phyloP scores from a whole-genome alignment of 495 filamentous ascomycete species.

The Penicillium fimorum region DNA sequence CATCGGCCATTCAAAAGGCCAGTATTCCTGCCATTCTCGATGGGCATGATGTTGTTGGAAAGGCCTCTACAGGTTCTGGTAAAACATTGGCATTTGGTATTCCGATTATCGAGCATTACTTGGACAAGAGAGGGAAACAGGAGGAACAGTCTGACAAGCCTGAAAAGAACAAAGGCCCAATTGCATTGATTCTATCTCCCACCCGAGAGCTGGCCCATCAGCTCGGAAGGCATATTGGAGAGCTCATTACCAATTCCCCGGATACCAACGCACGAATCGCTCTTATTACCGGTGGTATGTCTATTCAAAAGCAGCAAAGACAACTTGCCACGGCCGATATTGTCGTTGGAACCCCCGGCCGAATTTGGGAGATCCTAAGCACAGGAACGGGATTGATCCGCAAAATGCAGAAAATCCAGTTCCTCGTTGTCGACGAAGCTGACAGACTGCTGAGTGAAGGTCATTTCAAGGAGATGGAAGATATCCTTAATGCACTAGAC shows the following conservation, averaged over 20 bases:
- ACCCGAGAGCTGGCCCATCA: slow-evolving; percentile 94
- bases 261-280: slow-evolving; percentile 64
- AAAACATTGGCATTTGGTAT: slow-evolving; percentile 93
- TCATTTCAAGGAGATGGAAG: slow-evolving; percentile 88
- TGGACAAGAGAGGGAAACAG: slow-evolving; percentile 31
- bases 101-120: slow-evolving; percentile 51
- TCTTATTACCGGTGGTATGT: slow-evolving; percentile 85
- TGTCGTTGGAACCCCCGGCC: slow-evolving; percentile 85
- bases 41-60: slow-evolving; percentile 87
- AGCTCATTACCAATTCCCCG: slow-evolving; percentile 60
- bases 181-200: slow-evolving; percentile 88
- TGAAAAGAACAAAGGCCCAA: slow-evolving; percentile 46
- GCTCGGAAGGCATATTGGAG: slow-evolving; percentile 73
- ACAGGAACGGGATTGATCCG: slow-evolving; percentile 56
- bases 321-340: slow-evolving; percentile 75
- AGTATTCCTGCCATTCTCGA: slow-evolving; percentile 80
- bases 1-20: slow-evolving; percentile 73
- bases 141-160: slow-evolving; percentile 17
- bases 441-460: slow-evolving; percentile 90
- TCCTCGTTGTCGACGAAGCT: slow-evolving; percentile 91
- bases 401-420: slow-evolving; percentile 68
- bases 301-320: slow-evolving; percentile 88
- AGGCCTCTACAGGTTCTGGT: slow-evolving; percentile 94
- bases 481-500: slow-evolving; percentile 78
- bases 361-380: slow-evolving; percentile 91